Conservation (phyloP, 345 rosid genomes). For the Eucalyptus guilfoylei region DNA sequence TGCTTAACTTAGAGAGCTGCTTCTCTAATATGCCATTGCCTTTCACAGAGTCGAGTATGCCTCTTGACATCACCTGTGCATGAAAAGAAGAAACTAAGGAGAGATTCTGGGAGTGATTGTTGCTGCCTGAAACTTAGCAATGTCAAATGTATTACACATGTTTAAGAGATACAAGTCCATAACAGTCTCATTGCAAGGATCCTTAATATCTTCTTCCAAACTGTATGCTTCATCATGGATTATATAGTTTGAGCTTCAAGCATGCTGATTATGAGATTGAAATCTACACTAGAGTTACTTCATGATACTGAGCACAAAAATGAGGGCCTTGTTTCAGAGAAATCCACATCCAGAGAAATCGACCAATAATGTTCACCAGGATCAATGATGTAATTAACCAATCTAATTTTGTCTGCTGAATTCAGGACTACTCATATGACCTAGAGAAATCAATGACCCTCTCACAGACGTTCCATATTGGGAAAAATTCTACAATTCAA, state of each 20-base stretch:
- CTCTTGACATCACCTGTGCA: not conserved
- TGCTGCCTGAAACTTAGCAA: not conserved
- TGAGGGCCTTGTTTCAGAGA: not conserved
- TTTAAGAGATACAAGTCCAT: not conserved
- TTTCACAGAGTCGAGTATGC: not conserved
- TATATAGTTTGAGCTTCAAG: not conserved
- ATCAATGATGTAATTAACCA: not conserved
- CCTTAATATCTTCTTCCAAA: not conserved
- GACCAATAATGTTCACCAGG: not conserved
- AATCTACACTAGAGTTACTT: not conserved
- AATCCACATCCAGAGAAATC: not conserved
- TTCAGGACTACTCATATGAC: not conserved
- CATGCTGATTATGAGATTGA: not conserved
- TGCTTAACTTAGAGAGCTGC: not conserved
- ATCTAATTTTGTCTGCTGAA: not conserved
- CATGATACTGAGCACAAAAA: not conserved
- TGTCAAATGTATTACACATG: not conserved
- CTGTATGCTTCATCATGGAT: not conserved
- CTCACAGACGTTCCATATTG: not conserved
- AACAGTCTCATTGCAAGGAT: not conserved
- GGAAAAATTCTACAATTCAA: not conserved
- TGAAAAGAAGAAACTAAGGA: not conserved
- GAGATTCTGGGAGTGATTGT: not conserved
- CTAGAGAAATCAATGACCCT: not conserved
- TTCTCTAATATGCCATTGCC: not conserved